Conservation (phyloP, 352 stramenopile species). For the Phytopythium vexans region DNA sequence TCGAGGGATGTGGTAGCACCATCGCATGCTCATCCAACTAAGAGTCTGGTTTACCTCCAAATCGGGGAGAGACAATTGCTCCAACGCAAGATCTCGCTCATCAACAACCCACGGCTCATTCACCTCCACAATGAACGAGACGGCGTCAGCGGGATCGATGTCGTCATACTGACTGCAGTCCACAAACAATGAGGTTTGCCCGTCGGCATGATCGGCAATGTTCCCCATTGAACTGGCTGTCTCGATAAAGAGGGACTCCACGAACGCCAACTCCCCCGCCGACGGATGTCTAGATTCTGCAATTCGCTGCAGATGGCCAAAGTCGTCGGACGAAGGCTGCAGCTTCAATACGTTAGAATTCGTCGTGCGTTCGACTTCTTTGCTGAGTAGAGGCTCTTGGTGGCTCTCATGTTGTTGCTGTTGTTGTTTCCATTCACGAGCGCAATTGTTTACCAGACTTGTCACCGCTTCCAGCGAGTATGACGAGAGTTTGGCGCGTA, state of each 20-base stretch:
- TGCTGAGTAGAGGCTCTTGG: not conserved
- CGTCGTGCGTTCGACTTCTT: too few species aligned
- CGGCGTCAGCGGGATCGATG: conserved; percentile 29
- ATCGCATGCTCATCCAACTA: conserved; percentile 78
- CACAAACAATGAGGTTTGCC: conserved; percentile 8
- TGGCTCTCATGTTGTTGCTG: not conserved
- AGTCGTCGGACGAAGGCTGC: conserved; percentile 40
- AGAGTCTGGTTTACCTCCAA: conserved; percentile 47
- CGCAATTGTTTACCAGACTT: not conserved
- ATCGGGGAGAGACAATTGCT: conserved; percentile 15
- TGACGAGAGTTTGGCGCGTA: conserved; percentile 50
- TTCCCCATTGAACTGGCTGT: conserved; percentile 25
- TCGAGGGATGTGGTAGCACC: conserved; percentile 75
- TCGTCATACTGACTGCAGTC: conserved; percentile 11
- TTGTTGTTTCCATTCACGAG: too few species aligned
- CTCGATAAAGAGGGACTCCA: conserved; percentile 63
- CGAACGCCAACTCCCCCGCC: conserved; percentile 65
- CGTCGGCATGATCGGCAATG: not conserved
- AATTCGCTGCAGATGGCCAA: conserved; percentile 50
- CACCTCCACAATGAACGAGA: conserved; percentile 45
- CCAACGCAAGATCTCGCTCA: conserved; percentile 9
- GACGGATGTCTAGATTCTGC: conserved; percentile 41
- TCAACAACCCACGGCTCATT: conserved; percentile 55
- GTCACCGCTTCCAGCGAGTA: conserved; percentile 22
- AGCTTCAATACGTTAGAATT: not conserved